phyloP scores from a whole-genome alignment of 2,329 filamentous ascomycete species.

The Fusarium pilosicola region DNA sequence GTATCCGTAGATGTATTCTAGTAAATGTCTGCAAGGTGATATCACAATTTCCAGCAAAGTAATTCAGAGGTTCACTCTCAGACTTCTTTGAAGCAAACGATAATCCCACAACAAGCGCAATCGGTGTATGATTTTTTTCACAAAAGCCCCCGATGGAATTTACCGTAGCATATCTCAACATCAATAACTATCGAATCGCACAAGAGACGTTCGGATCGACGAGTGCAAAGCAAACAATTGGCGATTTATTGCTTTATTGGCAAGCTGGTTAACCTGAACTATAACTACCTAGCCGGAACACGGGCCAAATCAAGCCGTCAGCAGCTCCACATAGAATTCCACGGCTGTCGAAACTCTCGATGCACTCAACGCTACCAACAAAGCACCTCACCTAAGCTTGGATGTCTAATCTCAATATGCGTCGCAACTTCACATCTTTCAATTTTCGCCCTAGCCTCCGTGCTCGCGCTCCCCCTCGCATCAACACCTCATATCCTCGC shows the following conservation, averaged over 20 bases:
- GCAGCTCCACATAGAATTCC: conserved; percentile 27
- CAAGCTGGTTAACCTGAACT: conserved; percentile 23
- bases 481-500: conserved; percentile 21
- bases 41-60: not conserved
- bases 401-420: conserved; percentile 33
- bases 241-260: not conserved
- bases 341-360: not conserved
- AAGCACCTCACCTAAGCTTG: not conserved
- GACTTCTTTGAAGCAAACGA: not conserved
- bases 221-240: not conserved
- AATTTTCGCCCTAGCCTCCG: conserved; percentile 38
- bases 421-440: conserved; percentile 33
- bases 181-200: not conserved
- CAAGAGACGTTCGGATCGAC: not conserved
- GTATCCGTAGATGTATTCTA: not conserved
- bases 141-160: too few relatives aligned
- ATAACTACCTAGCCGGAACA: not conserved
- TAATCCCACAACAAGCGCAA: not conserved
- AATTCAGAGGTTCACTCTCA: not conserved
- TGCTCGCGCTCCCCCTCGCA: conserved; percentile 5
- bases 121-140: too few relatives aligned
- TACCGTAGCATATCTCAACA: not conserved
- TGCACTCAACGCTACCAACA: not conserved
- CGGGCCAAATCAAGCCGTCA: conserved; percentile 1
- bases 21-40: too few relatives aligned